Evolutionary conservation across 768 basidiomycete species (phyloP).

Genomic region (Lactarius evosmus): DNA sequence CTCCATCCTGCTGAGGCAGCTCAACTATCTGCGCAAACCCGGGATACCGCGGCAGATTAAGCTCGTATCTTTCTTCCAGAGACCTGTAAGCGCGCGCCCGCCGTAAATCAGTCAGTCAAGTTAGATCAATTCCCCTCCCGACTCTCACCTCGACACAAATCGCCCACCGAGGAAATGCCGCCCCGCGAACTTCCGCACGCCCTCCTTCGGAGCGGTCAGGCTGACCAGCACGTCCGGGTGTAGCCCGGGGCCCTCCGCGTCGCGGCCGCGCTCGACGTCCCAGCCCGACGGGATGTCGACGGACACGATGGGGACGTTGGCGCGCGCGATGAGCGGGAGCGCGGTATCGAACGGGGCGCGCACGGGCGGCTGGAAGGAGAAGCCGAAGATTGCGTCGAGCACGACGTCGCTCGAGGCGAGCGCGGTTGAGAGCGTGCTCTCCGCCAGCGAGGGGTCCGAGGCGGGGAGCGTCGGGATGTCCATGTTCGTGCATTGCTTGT

Average conservation of each 20-base stretch:
- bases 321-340: slow-evolving; percentile 60
- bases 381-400: slow-evolving; percentile 95
- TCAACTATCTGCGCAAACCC: slow-evolving; percentile 85
- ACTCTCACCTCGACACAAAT: slow-evolving; percentile 41
- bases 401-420: slow-evolving; percentile 71
- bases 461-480: slow-evolving; percentile 67
- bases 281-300: slow-evolving; percentile 98
- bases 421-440: slow-evolving; percentile 45
- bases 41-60: slow-evolving; percentile 82
- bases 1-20: slow-evolving; percentile 36
- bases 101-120: slow-evolving; percentile 5
- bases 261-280: slow-evolving; percentile 87
- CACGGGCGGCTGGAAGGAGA: slow-evolving; percentile 91
- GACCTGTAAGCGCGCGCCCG: slow-evolving; percentile 41
- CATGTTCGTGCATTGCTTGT: slow-evolving; percentile 87
- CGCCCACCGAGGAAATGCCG: slow-evolving; percentile 92
- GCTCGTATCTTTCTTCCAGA: slow-evolving; percentile 66
- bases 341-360: slow-evolving; percentile 83
- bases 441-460: slow-evolving; percentile 37
- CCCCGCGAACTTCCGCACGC: slow-evolving; percentile 72
- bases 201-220: slow-evolving; percentile 92
- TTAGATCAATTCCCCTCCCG: background rate
- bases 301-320: slow-evolving; percentile 78
- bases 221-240: slow-evolving; percentile 80
- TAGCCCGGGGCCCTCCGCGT: slow-evolving; percentile 52